phyloP scores from a whole-genome alignment of 1,139 yeast genomes.

The Kluyveromyces sp. region DNA sequence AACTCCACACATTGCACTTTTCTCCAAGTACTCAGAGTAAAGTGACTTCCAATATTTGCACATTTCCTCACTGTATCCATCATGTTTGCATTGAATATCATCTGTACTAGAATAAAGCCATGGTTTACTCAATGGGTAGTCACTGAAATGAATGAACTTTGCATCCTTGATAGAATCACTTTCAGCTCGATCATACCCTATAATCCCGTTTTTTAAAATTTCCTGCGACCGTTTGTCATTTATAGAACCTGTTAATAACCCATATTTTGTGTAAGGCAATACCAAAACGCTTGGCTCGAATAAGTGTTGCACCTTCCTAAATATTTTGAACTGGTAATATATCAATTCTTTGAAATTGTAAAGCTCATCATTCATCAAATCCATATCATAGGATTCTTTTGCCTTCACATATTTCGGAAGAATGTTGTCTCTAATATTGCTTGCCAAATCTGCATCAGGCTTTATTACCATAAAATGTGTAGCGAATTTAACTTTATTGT shows the following conservation, averaged over 20 bases:
- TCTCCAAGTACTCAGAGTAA: conserved; percentile 8
- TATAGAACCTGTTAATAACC: conserved; percentile 24
- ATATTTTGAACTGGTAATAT: conserved; percentile 22
- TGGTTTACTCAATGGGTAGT: conserved; percentile 27
- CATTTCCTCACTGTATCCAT: conserved; percentile 5
- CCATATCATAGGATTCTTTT: conserved; percentile 25
- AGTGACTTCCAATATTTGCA: conserved; percentile 20
- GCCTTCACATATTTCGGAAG: conserved; percentile 17
- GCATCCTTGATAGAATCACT: conserved; percentile 10
- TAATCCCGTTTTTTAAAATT: conserved; percentile 19
- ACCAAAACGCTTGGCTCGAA: conserved; percentile 25
- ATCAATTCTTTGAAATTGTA: conserved; percentile 24
- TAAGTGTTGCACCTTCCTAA: conserved; percentile 19
- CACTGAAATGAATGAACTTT: conserved; percentile 29
- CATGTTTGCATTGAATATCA: conserved; percentile 17
- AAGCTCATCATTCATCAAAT: conserved; percentile 25
- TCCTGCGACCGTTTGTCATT: conserved; percentile 15
- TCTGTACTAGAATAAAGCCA: conserved; percentile 22
- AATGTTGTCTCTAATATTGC: conserved; percentile 11
- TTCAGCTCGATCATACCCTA: conserved; percentile 18
- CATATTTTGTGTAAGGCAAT: conserved; percentile 27
- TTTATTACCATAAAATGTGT: conserved; percentile 28
- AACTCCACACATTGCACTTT: conserved; percentile 4
- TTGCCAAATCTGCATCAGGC: conserved; percentile 21
- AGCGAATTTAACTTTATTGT: conserved; percentile 22